These are phyloP conservation scores for Urochloa ruziziensis DNA, from an alignment of 176 grass and related monocot species.

Conservation along the genomic window DNA sequence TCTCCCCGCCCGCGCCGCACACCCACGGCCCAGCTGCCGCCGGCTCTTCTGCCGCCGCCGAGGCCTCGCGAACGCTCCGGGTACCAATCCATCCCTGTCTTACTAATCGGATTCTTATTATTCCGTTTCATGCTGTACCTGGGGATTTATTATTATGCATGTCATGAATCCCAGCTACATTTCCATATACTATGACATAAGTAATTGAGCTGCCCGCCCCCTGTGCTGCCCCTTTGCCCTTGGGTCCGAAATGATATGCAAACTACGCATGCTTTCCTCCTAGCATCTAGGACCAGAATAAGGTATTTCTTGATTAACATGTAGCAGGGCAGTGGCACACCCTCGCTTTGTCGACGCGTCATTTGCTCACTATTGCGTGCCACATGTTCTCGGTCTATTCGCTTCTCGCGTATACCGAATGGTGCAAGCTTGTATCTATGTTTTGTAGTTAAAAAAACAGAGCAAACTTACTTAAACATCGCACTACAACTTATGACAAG, in stretches of 20 bases:
- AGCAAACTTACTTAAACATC: background rate
- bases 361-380: background rate
- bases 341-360: background rate
- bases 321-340: background rate
- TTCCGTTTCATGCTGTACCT: too few relatives aligned
- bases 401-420: background rate
- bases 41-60: conserved; percentile 52
- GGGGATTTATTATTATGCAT: background rate
- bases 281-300: background rate
- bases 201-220: too few relatives aligned
- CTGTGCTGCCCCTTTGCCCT: background rate
- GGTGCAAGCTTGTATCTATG: background rate
- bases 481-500: background rate
- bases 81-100: conserved; percentile 31
- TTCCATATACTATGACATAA: too few relatives aligned
- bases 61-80: conserved; percentile 81
- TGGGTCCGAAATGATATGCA: too few relatives aligned
- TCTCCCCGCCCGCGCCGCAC: conserved; percentile 73
- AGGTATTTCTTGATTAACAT: background rate
- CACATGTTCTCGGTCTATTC: background rate
- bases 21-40: conserved; percentile 57
- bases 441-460: background rate
- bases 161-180: background rate
- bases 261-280: background rate
- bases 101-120: too few relatives aligned